Percentiles rank a stretch among this genome's conserved stretches.
Evolutionary conservation across 2,329 filamentous ascomycete species (phyloP).

Genomic region (Fusarium paranaense): DNA sequence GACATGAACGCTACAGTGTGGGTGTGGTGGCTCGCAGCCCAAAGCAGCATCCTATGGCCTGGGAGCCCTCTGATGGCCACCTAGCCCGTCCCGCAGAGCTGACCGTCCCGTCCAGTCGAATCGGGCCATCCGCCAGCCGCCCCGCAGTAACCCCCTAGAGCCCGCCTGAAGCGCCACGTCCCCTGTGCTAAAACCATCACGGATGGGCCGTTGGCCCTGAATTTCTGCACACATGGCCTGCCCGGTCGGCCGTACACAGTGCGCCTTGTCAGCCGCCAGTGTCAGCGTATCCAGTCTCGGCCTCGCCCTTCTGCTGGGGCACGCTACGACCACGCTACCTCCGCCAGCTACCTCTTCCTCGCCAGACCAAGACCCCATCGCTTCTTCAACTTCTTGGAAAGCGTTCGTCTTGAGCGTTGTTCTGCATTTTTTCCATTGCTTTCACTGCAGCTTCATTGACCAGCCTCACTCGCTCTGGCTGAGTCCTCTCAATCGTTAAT

Average conservation of each 20-base stretch:
- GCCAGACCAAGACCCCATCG: constrained; percentile 40
- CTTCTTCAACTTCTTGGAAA: constrained; percentile 43
- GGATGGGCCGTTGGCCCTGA: constrained; percentile 42
- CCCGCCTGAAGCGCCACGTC: constrained; percentile 30
- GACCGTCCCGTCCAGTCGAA: constrained; percentile 15
- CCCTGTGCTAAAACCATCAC: constrained; percentile 34
- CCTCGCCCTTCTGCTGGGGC: constrained; percentile 38
- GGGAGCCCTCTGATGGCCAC: not conserved
- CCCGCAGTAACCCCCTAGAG: constrained; percentile 23
- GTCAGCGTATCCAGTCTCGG: constrained; percentile 33
- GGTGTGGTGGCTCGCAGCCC: constrained; percentile 4
- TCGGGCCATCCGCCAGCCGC: constrained; percentile 26
- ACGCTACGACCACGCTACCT: constrained; percentile 32
- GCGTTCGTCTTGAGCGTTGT: constrained; percentile 35
- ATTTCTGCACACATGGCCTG: constrained; percentile 2
- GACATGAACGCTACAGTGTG: constrained; percentile 30
- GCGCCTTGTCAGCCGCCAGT: not conserved
- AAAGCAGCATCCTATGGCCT: not conserved
- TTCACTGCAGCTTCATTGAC: constrained; percentile 37
- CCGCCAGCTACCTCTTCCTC: constrained; percentile 34
- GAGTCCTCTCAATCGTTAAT: constrained; percentile 55
- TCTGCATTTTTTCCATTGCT: constrained; percentile 31
- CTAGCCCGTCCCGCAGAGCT: not conserved
- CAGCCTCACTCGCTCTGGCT: constrained; percentile 72
- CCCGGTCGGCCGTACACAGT: constrained; percentile 37